Evolutionary conservation across 2,329 filamentous ascomycete genomes (phyloP), one percentile per base, ranked within the genome.

Genomic region (Phaeosphaeria sp.): DNA sequence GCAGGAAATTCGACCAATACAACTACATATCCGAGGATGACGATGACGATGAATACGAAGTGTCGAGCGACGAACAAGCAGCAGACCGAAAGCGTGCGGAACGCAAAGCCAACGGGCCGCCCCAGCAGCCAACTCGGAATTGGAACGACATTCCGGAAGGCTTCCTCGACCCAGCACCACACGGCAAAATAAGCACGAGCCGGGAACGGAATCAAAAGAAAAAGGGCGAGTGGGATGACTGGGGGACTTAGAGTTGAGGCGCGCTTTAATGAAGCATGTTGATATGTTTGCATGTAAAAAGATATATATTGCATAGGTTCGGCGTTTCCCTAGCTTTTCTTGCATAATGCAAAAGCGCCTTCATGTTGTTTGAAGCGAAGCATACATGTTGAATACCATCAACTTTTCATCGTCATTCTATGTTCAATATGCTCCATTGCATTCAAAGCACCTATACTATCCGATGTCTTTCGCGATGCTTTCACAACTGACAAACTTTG

Each of bases 91-190:
- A 52, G 54, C 63, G 49, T 42, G 58, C 69, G 2, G 61, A 62
- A 42, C 59, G 51, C 27, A 51, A 46, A 39, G 63, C 64, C 41
- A 65, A 54, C 6, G 39, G 63, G 3, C 48, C 54, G 4, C 58
- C 58, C 0, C 60, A 59, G 1, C 67, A 66, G 33, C 43, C 36
- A 6, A 79, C 74, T 10, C 71, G 68, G 44, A 78, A 81, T 52
- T 83, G 81, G 81, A 83, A 83, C 54, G 81, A 83, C 56, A 70
- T 83, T 4, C 81, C 81, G 15, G 80, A 81, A 5, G 81, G 80
- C 18, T 80, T 81, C 46, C 25, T 76, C 11, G 59, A 69, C 22
- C 59, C 66, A 3, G 62, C 69, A 27, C 68, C 69, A 27, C 66
- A 77, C 49, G 67, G 67, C 21, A 70, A 74, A 50, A 64, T 68